Percentiles rank a stretch among this genome's conserved stretches.
Evolutionary conservation across 495 filamentous ascomycete genomes (phyloP).

Genomic region (Penicillium subrubescens): DNA sequence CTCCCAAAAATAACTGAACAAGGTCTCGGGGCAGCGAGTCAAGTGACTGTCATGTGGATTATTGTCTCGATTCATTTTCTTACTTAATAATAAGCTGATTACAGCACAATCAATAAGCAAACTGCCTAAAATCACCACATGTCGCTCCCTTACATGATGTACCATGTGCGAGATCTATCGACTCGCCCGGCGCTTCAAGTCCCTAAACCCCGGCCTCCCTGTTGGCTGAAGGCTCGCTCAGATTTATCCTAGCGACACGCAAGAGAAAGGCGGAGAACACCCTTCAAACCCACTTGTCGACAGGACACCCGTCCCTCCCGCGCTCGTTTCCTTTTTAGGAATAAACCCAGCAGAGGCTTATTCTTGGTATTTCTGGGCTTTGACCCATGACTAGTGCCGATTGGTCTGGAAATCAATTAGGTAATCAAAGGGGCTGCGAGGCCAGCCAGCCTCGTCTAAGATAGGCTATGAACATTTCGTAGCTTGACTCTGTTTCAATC

Average conservation of each 20-base stretch:
- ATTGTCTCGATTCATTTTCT: background rate
- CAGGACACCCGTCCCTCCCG: constrained; percentile 13
- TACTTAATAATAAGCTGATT: background rate
- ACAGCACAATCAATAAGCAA: background rate
- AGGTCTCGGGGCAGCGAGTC: background rate
- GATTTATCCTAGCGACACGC: background rate
- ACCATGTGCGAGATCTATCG: constrained; percentile 28
- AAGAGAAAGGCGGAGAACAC: constrained; percentile 1
- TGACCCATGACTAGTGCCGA: background rate
- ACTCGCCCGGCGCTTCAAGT: background rate
- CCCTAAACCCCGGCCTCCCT: background rate
- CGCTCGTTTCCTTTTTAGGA: constrained; percentile 9
- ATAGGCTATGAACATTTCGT: background rate
- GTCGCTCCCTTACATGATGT: constrained; percentile 27
- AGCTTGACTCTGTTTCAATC: background rate
- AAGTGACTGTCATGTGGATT: background rate
- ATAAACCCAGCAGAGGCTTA: background rate
- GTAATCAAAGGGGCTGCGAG: background rate
- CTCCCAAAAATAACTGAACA: background rate
- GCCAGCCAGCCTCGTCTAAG: background rate
- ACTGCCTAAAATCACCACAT: constrained; percentile 14
- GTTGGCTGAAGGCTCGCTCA: background rate
- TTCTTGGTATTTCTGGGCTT: constrained; percentile 4
- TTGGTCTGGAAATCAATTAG: background rate
- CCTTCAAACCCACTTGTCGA: constrained; percentile 5